phyloP scores from a whole-genome alignment of 2,329 filamentous ascomycete genomes.

The Aphanocladium album region DNA sequence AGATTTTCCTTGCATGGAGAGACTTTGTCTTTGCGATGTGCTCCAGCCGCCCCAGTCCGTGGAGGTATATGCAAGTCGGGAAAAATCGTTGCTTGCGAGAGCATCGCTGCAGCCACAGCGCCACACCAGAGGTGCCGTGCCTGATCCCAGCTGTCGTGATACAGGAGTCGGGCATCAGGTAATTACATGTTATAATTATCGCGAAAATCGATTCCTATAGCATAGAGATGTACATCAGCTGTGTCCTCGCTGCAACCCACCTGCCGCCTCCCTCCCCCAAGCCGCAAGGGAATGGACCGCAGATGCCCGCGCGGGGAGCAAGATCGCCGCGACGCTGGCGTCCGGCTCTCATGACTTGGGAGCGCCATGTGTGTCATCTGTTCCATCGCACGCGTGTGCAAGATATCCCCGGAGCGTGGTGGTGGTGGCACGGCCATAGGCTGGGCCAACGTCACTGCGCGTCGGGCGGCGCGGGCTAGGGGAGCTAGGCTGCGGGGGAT shows the following conservation, averaged over 20 bases:
- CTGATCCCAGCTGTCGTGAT: too few species aligned
- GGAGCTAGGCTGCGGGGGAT: background rate
- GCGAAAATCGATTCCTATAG: background rate
- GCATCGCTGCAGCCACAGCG: too few species aligned
- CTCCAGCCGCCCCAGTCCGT: too few species aligned
- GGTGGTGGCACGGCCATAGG: background rate
- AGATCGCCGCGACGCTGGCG: background rate
- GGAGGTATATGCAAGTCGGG: too few species aligned
- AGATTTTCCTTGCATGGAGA: too few species aligned
- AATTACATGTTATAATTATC: too few species aligned
- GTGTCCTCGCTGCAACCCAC: background rate
- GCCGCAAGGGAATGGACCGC: background rate
- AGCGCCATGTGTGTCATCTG: background rate
- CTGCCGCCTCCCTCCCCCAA: background rate
- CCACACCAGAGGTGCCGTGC: too few species aligned
- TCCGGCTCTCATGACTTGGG: constrained; percentile 4
- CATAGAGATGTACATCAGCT: background rate
- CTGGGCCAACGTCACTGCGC: constrained; percentile 11
- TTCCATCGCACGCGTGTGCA: background rate
- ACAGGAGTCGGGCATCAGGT: too few species aligned
- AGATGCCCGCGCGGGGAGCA: background rate
- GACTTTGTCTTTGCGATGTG: too few species aligned
- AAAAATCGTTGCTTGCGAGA: too few species aligned
- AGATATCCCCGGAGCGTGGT: background rate
- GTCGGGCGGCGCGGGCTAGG: background rate